These are phyloP conservation scores for Zygoascus bituminiphila DNA, from an alignment of 805 yeast genomes.

Conservation along the genomic window DNA sequence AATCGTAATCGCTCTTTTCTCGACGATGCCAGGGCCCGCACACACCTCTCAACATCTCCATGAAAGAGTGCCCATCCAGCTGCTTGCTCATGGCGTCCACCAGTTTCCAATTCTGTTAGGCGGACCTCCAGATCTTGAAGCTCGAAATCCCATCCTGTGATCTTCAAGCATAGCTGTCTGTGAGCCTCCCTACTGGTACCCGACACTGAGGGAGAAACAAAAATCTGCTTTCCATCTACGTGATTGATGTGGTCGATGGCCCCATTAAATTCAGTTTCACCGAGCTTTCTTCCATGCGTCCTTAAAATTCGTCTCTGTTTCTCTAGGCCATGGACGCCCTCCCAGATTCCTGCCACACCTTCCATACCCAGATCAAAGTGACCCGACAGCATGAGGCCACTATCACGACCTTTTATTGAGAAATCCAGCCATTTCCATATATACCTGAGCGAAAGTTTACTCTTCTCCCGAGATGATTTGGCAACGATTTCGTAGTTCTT, in stretches of 20 bases:
- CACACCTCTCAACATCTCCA: slow-evolving; percentile 77
- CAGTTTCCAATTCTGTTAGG: slow-evolving; percentile 44
- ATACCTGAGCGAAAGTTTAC: slow-evolving; percentile 50
- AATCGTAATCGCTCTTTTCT: slow-evolving; percentile 61
- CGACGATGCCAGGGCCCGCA: slow-evolving; percentile 67
- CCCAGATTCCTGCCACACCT: slow-evolving; percentile 90
- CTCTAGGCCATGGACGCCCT: slow-evolving; percentile 32
- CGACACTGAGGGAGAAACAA: slow-evolving; percentile 19
- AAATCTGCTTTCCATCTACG: slow-evolving; percentile 33
- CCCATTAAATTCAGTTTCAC: slow-evolving; percentile 37
- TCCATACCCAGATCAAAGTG: slow-evolving; percentile 75
- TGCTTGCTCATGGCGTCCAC: slow-evolving; percentile 72
- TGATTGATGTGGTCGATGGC: slow-evolving; percentile 47
- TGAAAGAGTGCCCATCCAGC: slow-evolving; percentile 98
- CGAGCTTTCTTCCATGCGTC: slow-evolving; percentile 15
- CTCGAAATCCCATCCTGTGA: slow-evolving; percentile 86
- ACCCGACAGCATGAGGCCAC: slow-evolving; percentile 59
- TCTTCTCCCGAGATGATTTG: slow-evolving; percentile 35
- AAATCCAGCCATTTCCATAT: slow-evolving; percentile 90
- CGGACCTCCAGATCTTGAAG: slow-evolving; percentile 66
- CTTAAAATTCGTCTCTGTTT: slow-evolving; percentile 11
- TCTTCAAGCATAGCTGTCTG: slow-evolving; percentile 68
- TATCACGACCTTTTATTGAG: slow-evolving; percentile 54
- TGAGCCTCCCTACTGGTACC: slow-evolving; percentile 49
- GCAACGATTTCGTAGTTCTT: slow-evolving; percentile 46